Evolutionary conservation across 1,284 basidiomycete genomes (phyloP).

Genomic region (Sparassis latifolia): DNA sequence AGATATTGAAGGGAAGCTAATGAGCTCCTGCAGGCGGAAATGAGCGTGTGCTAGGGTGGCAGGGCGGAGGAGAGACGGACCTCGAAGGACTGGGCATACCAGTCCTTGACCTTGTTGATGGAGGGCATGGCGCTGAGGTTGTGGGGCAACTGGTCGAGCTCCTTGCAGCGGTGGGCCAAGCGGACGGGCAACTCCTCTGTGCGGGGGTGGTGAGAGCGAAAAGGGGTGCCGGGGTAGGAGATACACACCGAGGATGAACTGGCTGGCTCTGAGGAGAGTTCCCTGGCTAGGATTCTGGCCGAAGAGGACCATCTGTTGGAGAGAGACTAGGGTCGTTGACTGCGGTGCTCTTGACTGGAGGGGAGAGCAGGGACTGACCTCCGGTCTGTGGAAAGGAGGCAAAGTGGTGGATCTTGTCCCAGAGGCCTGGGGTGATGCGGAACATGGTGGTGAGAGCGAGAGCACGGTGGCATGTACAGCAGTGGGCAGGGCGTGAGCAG

Average conservation of each 20-base stretch:
- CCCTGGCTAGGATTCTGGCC: constrained; percentile 86
- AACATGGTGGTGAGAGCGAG: constrained; percentile 31
- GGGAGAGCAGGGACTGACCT: constrained; percentile 40
- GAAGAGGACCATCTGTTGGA: constrained; percentile 88
- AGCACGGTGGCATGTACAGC: background rate
- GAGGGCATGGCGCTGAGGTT: constrained; percentile 89
- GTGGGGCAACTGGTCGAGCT: constrained; percentile 93
- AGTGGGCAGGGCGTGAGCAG: background rate
- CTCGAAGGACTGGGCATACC: constrained; percentile 99
- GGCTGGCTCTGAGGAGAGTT: constrained; percentile 79
- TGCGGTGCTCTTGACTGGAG: background rate
- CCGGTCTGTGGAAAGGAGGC: constrained; percentile 92
- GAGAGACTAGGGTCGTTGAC: constrained; percentile 52
- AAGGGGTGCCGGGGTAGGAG: background rate
- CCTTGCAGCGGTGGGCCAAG: constrained; percentile 93
- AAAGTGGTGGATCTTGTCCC: constrained; percentile 93
- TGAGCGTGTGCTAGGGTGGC: constrained; percentile 2
- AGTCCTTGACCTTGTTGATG: constrained; percentile 94
- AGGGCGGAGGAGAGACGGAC: constrained; percentile 37
- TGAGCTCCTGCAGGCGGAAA: constrained; percentile 62
- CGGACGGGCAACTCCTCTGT: constrained; percentile 90
- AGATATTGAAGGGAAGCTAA: constrained; percentile 74
- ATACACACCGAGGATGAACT: constrained; percentile 68
- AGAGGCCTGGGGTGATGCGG: constrained; percentile 73
- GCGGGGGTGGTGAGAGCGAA: background rate